These are phyloP conservation scores for Venturia oleaginea DNA, from an alignment of 2,329 filamentous ascomycete species.

Conservation along the genomic window DNA sequence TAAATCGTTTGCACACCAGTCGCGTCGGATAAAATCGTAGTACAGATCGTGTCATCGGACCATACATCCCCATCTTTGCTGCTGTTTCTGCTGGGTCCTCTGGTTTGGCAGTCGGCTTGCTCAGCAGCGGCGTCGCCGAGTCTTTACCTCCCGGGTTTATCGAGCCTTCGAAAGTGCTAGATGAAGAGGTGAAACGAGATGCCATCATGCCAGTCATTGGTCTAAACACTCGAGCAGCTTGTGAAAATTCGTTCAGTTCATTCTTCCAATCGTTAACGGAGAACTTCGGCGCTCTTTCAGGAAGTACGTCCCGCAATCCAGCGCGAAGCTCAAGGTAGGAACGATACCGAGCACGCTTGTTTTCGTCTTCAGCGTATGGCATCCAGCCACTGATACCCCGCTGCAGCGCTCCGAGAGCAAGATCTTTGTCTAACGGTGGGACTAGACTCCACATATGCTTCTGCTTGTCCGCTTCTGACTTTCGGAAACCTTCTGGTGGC, in stretches of 20 bases:
- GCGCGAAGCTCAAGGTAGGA: slow-evolving; percentile 71
- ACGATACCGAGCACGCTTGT: slow-evolving; percentile 72
- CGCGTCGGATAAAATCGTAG: slow-evolving; percentile 70
- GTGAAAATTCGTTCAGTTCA: slow-evolving; percentile 71
- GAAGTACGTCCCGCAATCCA: slow-evolving; percentile 47
- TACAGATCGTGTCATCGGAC: slow-evolving; percentile 67
- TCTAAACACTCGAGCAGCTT: slow-evolving; percentile 72
- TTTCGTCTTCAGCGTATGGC: slow-evolving; percentile 76
- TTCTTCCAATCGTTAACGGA: slow-evolving; percentile 66
- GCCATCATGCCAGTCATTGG: slow-evolving; percentile 91
- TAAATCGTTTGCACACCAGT: slow-evolving; percentile 89
- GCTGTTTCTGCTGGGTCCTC: slow-evolving; percentile 73
- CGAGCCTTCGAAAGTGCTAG: slow-evolving; percentile 28
- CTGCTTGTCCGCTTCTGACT: slow-evolving; percentile 54
- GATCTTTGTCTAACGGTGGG: slow-evolving; percentile 32
- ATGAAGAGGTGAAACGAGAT: slow-evolving; percentile 74
- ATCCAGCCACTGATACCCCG: slow-evolving; percentile 54
- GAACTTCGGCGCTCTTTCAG: slow-evolving; percentile 43
- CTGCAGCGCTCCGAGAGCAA: slow-evolving; percentile 37
- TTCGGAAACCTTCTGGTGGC: slow-evolving; percentile 52
- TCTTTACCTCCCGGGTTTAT: slow-evolving; percentile 21
- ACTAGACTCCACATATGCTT: slow-evolving; percentile 44
- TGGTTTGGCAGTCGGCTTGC: slow-evolving; percentile 12
- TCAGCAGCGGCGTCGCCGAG: slow-evolving; percentile 15
- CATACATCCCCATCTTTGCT: slow-evolving; percentile 87